A percentile compares a stretch with the other conserved stretches of the same genome.
These are phyloP conservation scores for Pseudopithomyces chartarum DNA, from an alignment of 2,329 filamentous ascomycete genomes.

Conservation along the genomic window DNA sequence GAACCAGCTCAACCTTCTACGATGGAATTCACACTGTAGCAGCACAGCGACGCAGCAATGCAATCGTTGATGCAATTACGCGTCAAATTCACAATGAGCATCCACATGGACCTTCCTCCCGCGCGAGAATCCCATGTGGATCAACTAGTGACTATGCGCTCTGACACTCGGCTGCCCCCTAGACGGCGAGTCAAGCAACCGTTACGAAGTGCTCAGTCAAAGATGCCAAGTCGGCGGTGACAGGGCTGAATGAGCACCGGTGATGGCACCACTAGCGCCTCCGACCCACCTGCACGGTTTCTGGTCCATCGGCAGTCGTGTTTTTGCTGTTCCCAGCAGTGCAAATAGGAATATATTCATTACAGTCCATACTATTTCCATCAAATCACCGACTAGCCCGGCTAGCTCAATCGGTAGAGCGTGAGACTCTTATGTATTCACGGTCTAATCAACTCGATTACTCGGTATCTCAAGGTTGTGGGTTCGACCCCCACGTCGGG, in stretches of 20 bases:
- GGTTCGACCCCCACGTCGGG: conserved; percentile 10
- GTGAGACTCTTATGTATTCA: conserved; percentile 30
- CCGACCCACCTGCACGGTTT: not conserved
- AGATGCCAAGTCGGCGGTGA: not conserved
- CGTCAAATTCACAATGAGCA: no score
- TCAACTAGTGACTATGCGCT: no score
- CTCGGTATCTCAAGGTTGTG: conserved; percentile 9
- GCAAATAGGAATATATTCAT: not conserved
- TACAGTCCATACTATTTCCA: no score
- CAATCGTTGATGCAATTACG: no score
- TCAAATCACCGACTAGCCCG: conserved; percentile 20
- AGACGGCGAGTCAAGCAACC: no score
- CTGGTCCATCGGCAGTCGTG: not conserved
- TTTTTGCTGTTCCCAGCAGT: no score
- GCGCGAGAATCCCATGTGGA: no score
- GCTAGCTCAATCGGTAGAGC: conserved; percentile 39
- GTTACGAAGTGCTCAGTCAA: not conserved
- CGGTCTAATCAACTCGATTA: conserved; percentile 5
- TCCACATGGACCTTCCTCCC: no score
- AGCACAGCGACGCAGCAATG: no score
- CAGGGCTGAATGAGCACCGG: not conserved
- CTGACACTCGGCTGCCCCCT: no score
- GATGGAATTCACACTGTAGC: no score
- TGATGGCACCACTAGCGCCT: not conserved
- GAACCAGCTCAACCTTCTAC: no score